phyloP scores from a whole-genome alignment of 345 rosid genomes.

The Odontarrhena argentea region DNA sequence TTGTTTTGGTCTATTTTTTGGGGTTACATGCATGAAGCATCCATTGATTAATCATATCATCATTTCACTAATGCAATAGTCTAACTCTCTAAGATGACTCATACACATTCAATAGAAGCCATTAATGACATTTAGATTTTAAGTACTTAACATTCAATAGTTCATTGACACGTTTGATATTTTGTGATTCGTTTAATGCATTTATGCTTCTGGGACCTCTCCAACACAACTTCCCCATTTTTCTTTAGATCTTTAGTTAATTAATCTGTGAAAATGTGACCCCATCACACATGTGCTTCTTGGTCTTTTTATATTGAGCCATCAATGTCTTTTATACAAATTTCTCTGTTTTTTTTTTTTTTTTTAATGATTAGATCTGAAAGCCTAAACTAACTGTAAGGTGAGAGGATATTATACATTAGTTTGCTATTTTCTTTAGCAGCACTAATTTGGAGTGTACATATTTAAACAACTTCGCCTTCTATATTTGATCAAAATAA shows the following conservation, averaged over 20 bases:
- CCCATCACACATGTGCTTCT: conserved; percentile 32
- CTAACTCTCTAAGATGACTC: background rate
- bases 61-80: conserved; percentile 1
- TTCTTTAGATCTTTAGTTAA: conserved; percentile 16
- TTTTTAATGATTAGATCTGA: background rate
- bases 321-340: background rate
- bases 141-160: background rate
- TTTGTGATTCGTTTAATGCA: background rate
- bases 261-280: conserved; percentile 20
- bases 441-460: conserved; percentile 4
- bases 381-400: conserved; percentile 11
- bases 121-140: background rate
- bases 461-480: background rate
- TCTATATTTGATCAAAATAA: background rate
- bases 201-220: conserved; percentile 26
- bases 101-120: background rate
- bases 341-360: background rate
- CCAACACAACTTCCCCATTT: conserved; percentile 3
- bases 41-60: background rate
- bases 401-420: background rate
- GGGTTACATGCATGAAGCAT: conserved; percentile 1
- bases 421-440: background rate
- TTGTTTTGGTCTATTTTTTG: background rate
- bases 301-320: conserved; percentile 9
- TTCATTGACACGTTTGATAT: background rate